A percentile compares a stretch with the other conserved stretches of the same genome.
Conservation (phyloP, 148 eudicot species). For the Nepenthes mirabilis region DNA sequence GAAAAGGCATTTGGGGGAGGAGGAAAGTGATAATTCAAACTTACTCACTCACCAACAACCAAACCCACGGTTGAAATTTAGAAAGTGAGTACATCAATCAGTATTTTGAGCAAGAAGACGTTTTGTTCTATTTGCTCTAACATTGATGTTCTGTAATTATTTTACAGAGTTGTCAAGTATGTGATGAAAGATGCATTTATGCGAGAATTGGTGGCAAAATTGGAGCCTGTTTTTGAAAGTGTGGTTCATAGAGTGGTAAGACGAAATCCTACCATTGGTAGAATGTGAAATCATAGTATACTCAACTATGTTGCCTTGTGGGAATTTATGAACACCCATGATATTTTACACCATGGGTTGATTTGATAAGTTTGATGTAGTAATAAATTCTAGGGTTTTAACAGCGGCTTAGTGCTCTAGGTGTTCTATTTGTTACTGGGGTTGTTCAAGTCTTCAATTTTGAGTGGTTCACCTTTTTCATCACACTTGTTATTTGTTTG, state of each 20-base stretch:
- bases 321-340: not conserved
- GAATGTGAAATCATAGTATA: not conserved
- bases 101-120: not conserved
- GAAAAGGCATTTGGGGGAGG: conserved; percentile 37
- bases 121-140: not conserved
- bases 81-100: conserved; percentile 26
- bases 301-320: not conserved
- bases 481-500: no score
- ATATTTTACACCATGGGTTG: not conserved
- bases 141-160: not conserved
- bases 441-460: no score
- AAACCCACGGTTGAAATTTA: conserved; percentile 16
- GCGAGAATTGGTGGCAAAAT: conserved; percentile 20
- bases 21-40: conserved; percentile 20
- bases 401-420: no score
- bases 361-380: no score
- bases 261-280: not conserved
- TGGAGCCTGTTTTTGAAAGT: conserved; percentile 39
- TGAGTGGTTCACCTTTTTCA: no score
- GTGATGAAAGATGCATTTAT: conserved; percentile 21
- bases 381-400: no score
- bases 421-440: no score
- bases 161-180: conserved; percentile 28
- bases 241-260: conserved; percentile 55
- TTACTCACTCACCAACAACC: conserved; percentile 9